Conservation (phyloP, 345 rosid species). For the Acer yangbiense region DNA sequence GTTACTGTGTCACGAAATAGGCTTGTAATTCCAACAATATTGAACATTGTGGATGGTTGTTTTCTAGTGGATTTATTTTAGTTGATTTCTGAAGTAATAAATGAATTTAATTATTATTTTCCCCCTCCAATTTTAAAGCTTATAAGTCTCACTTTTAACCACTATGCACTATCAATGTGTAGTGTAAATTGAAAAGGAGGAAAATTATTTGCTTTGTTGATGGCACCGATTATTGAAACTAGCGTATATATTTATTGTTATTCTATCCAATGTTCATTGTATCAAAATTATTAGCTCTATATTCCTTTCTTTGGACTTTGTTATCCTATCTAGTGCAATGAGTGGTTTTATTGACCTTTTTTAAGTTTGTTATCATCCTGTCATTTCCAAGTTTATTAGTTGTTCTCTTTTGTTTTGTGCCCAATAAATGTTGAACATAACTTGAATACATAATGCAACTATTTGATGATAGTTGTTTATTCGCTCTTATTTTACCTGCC, state of each 20-base stretch:
- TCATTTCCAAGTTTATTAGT: neutral
- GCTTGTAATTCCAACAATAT: neutral
- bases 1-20: too few relatives aligned
- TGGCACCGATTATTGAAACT: too few relatives aligned
- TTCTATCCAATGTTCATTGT: too few relatives aligned
- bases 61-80: neutral
- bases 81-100: too few relatives aligned
- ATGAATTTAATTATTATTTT: too few relatives aligned
- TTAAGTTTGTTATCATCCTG: neutral
- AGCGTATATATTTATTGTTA: too few relatives aligned
- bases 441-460: neutral
- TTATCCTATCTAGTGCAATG: neutral
- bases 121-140: too few relatives aligned
- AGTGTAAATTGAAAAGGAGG: too few relatives aligned
- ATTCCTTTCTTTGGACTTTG: neutral
- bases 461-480: neutral
- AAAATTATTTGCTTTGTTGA: too few relatives aligned
- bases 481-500: neutral
- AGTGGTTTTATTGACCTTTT: neutral
- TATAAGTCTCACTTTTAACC: too few relatives aligned
- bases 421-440: neutral
- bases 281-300: neutral
- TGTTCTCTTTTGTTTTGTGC: neutral
- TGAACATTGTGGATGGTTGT: neutral
- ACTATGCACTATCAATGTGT: too few relatives aligned